phyloP scores from a whole-genome alignment of 192 early-diverging fungal species.

The Rhizophagus prolifer region DNA sequence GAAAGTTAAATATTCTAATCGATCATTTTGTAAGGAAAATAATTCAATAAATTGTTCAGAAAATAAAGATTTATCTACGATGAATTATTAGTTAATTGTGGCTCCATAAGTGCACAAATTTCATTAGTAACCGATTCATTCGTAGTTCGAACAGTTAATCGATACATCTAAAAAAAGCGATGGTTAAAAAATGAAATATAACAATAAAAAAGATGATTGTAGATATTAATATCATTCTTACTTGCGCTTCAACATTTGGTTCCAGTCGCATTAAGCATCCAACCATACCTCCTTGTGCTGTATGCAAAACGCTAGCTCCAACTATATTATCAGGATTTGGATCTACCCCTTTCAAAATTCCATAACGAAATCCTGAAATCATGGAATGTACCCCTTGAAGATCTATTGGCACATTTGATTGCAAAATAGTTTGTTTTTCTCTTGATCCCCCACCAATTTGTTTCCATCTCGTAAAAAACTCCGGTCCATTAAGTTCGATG shows the following conservation, averaged over 20 bases:
- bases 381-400: slow-evolving; percentile 54
- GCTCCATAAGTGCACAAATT: slow-evolving; percentile 18
- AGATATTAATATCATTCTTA: slow-evolving; percentile 33
- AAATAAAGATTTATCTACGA: background rate
- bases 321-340: slow-evolving; percentile 89
- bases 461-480: slow-evolving; percentile 92
- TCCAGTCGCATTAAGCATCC: slow-evolving; percentile 91
- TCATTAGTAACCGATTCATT: slow-evolving; percentile 72
- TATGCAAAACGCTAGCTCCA: slow-evolving; percentile 82
- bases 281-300: slow-evolving; percentile 74
- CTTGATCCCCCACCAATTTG: slow-evolving; percentile 89
- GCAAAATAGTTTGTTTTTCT: slow-evolving; percentile 78
- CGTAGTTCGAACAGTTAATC: slow-evolving; percentile 87
- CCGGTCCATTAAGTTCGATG: slow-evolving; percentile 66
- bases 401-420: slow-evolving; percentile 47
- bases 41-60: background rate
- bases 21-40: background rate
- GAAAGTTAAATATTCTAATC: background rate
- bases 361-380: slow-evolving; percentile 70
- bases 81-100: background rate
- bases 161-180: slow-evolving; percentile 64
- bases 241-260: slow-evolving; percentile 77
- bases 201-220: slow-evolving; percentile 8
- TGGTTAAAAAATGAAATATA: background rate
- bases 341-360: slow-evolving; percentile 79